These are phyloP conservation scores for Kuraishia capsulata DNA, from an alignment of 805 yeast species.

Conservation along the genomic window DNA sequence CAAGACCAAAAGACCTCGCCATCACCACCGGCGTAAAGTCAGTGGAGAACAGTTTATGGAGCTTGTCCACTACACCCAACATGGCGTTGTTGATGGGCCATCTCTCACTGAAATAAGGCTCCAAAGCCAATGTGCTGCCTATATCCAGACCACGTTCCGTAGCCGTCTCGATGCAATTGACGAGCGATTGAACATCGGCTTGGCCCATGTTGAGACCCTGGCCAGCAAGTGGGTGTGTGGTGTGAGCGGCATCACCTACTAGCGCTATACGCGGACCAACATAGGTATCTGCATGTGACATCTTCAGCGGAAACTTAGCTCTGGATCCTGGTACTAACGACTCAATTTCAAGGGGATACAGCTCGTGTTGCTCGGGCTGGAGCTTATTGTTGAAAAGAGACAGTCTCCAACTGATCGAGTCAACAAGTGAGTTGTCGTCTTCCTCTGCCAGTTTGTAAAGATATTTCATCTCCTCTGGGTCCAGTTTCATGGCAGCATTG, in stretches of 20 bases:
- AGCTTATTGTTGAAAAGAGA: slow-evolving; percentile 23
- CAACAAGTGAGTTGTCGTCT: slow-evolving; percentile 35
- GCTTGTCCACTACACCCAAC: slow-evolving; percentile 83
- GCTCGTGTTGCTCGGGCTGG: slow-evolving; percentile 39
- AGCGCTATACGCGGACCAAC: slow-evolving; percentile 78
- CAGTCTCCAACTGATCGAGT: slow-evolving; percentile 70
- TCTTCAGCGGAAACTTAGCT: slow-evolving; percentile 80
- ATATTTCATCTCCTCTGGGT: slow-evolving; percentile 66
- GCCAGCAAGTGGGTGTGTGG: slow-evolving; percentile 96
- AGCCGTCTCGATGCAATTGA: slow-evolving; percentile 62
- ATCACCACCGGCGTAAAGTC: slow-evolving; percentile 67
- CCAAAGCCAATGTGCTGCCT: slow-evolving; percentile 72
- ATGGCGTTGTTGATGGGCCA: slow-evolving; percentile 73
- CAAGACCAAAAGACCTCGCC: slow-evolving; percentile 69
- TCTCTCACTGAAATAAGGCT: slow-evolving; percentile 79
- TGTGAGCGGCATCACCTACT: slow-evolving; percentile 98
- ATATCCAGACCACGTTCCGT: slow-evolving; percentile 76
- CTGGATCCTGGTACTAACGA: slow-evolving; percentile 55
- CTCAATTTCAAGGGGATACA: slow-evolving; percentile 58
- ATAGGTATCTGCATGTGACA: slow-evolving; percentile 88
- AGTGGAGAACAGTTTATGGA: slow-evolving; percentile 79
- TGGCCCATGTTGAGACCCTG: slow-evolving; percentile 99
- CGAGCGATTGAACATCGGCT: slow-evolving; percentile 72
- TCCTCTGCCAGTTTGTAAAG: slow-evolving; percentile 39
- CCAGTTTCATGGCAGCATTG: slow-evolving; percentile 81